phyloP scores from a whole-genome alignment of 768 basidiomycete genomes.

The Coprinopsis marcescibilis region DNA sequence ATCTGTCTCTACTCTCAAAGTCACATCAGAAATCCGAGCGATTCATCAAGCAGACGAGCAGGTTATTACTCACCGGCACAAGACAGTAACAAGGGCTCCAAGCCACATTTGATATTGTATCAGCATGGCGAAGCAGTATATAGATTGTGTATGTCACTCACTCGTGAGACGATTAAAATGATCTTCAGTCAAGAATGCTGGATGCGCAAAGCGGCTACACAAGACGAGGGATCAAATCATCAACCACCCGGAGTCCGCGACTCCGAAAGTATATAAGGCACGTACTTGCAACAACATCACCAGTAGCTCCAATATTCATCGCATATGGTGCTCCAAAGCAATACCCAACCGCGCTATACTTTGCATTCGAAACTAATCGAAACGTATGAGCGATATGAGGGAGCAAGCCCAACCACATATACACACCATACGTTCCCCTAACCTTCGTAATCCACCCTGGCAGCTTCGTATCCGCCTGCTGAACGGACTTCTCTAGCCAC shows the following conservation, averaged over 20 bases:
- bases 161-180: slow-evolving; percentile 34
- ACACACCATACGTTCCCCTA: slow-evolving; percentile 34
- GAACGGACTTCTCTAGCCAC: slow-evolving; percentile 28
- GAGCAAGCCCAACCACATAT: not conserved
- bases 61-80: slow-evolving; percentile 31
- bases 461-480: slow-evolving; percentile 29
- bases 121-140: too few species aligned
- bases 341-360: slow-evolving; percentile 34
- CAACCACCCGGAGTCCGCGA: not conserved
- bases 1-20: slow-evolving; percentile 37
- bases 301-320: slow-evolving; percentile 34
- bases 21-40: not conserved
- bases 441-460: slow-evolving; percentile 43
- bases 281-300: slow-evolving; percentile 37
- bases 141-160: slow-evolving; percentile 16
- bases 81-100: slow-evolving; percentile 44
- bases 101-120: too few species aligned
- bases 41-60: too few species aligned
- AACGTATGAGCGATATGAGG: not conserved
- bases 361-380: slow-evolving; percentile 1
- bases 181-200: slow-evolving; percentile 30
- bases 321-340: slow-evolving; percentile 49
- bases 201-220: slow-evolving; percentile 39
- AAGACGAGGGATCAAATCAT: not conserved
- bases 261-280: not conserved